These are phyloP conservation scores for Beauveria asiatica DNA, from an alignment of 2,329 filamentous ascomycete species.

Conservation along the genomic window DNA sequence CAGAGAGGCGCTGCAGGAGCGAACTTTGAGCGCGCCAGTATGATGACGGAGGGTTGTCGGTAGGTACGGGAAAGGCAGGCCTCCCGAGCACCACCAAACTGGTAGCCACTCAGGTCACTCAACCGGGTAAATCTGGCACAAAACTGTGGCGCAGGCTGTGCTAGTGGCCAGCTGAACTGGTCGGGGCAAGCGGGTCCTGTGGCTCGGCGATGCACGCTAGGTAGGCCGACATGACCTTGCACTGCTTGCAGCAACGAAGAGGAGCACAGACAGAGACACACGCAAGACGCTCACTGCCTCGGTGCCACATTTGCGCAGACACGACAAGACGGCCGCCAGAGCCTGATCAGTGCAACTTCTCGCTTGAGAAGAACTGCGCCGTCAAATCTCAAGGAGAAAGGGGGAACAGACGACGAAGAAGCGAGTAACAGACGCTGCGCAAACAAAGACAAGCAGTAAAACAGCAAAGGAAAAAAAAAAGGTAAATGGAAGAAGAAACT, in stretches of 20 bases:
- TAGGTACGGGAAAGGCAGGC: background rate
- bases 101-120: background rate
- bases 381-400: background rate
- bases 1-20: background rate
- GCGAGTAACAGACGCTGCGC: conserved; percentile 22
- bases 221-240: background rate
- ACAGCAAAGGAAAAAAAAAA: conserved; percentile 16
- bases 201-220: conserved; percentile 6
- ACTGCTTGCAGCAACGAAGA: background rate
- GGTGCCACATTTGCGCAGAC: background rate
- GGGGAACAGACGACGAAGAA: conserved; percentile 32
- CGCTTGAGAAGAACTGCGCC: background rate
- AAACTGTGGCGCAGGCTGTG: conserved; percentile 30
- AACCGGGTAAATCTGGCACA: background rate
- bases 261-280: background rate
- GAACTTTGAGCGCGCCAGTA: background rate
- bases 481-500: conserved; percentile 29
- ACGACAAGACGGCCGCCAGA: background rate
- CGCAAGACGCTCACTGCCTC: conserved; percentile 1
- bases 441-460: conserved; percentile 21
- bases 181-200: conserved; percentile 31
- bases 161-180: conserved; percentile 42
- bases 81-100: background rate
- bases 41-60: background rate
- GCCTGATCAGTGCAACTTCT: background rate